These are phyloP conservation scores for Moricandia moricandioides DNA, from an alignment of 345 rosid species.

Conservation along the genomic window DNA sequence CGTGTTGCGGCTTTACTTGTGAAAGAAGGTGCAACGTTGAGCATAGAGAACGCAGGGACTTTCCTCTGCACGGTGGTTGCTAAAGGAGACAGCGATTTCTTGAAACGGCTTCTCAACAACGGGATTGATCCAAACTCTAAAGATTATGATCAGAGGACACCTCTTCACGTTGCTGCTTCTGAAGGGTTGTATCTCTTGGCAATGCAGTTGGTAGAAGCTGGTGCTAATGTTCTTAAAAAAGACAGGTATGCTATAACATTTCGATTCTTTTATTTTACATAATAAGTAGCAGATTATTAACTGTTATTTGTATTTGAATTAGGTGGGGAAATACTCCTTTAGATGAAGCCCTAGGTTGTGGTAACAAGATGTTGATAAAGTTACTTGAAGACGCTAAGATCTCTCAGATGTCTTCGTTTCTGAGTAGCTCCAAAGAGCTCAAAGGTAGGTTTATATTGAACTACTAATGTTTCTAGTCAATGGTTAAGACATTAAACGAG, in stretches of 20 bases:
- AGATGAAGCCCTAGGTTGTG: slow-evolving; percentile 55
- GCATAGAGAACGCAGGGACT: slow-evolving; percentile 58
- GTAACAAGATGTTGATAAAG: slow-evolving; percentile 56
- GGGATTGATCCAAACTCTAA: slow-evolving; percentile 71
- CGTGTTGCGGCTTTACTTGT: slow-evolving; percentile 56
- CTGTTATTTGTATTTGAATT: too few species aligned
- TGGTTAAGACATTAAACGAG: not conserved
- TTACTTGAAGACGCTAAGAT: slow-evolving; percentile 56
- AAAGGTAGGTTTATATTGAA: slow-evolving; percentile 9
- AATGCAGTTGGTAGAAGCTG: slow-evolving; percentile 54
- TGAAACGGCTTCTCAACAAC: slow-evolving; percentile 52
- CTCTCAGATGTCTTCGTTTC: slow-evolving; percentile 47
- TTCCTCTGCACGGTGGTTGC: slow-evolving; percentile 63
- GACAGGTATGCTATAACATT: slow-evolving; percentile 49
- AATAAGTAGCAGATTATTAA: not conserved
- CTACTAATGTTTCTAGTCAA: not conserved
- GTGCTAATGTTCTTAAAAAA: slow-evolving; percentile 65
- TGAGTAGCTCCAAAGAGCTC: slow-evolving; percentile 23
- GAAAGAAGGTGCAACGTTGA: slow-evolving; percentile 57
- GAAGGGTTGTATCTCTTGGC: slow-evolving; percentile 54
- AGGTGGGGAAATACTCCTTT: slow-evolving; percentile 89
- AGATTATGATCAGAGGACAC: slow-evolving; percentile 70
- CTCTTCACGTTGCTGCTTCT: slow-evolving; percentile 81
- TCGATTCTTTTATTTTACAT: not conserved
- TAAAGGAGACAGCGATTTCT: slow-evolving; percentile 51